Percentiles rank a stretch among this genome's conserved stretches.
These are phyloP conservation scores for Eucalyptus tenuipes DNA, from an alignment of 345 rosid genomes.

Conservation along the genomic window DNA sequence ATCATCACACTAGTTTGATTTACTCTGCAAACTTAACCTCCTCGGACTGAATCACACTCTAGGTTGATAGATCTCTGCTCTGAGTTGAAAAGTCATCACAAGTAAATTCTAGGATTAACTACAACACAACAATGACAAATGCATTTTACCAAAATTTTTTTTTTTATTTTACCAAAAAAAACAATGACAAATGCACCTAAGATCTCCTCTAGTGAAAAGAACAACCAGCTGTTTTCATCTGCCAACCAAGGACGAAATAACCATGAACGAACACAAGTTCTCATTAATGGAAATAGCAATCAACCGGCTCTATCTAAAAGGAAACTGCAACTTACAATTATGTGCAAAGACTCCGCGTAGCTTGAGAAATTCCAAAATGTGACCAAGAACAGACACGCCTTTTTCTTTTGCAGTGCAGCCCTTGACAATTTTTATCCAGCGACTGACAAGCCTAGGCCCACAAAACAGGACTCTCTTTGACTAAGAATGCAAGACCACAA, in stretches of 20 bases:
- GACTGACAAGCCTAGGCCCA: neutral
- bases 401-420: neutral
- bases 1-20: neutral
- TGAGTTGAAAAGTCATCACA: neutral
- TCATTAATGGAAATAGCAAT: neutral
- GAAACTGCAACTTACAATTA: neutral
- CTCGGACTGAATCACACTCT: neutral
- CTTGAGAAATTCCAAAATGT: neutral
- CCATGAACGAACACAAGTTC: neutral
- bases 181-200: neutral
- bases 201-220: neutral
- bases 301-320: neutral
- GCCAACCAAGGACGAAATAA: neutral
- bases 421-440: neutral
- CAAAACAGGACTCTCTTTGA: neutral
- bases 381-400: neutral
- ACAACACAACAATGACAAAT: neutral
- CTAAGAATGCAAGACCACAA: neutral
- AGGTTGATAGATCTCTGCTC: neutral
- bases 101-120: neutral
- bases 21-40: neutral
- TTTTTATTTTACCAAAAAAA: too few relatives aligned
- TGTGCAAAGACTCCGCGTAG: neutral
- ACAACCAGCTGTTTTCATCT: neutral
- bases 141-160: too few relatives aligned